Evolutionary conservation across 129 eudicot genomes (phyloP), one percentile per base, ranked within the genome.

Genomic region (Pulicaria dysenterica): DNA sequence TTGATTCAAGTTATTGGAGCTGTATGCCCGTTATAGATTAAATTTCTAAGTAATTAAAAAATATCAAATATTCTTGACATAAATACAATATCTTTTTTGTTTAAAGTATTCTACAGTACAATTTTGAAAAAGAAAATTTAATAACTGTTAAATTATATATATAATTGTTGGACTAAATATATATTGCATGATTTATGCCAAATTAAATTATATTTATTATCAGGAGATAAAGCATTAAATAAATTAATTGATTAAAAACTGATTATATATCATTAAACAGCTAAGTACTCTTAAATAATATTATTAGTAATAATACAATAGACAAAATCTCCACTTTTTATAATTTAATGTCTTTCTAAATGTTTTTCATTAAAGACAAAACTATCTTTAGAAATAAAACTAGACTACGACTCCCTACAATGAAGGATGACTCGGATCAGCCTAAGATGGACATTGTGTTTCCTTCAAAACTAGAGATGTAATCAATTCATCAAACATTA

Each of bases 401-500:
- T 17, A 70, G 7, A 17, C 69, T 37, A 66, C 59, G 57, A 69
- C 58, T 77, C 57, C 70, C 43, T 17, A 55, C 67, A 67, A 24
- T 75, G 80, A 80, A 80, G 67, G 67, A 60, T 73, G 69, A 69
- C 45, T 48, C 24, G 47, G 75, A 79, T 15, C 31, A 24, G 31
- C 64, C 66, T 60, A 74, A 59, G 72, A 74, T 58, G 72, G 60
- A 80, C 80, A 80, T 62, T 41, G 61, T 51, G 57, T 51, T 74
- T 71, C 49, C 63, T 74, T 69, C 66, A 79, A 73, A 80, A 67
- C 80, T 80, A 59, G 73, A 74, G 80, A 74, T 74, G 55, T 80
- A 46, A 69, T 80, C 36, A 80, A 75, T 69, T 80, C 54, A 69
- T 74, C 77, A 56, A 49, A 44, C 53, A 53, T 34, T 60, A 61